Percentiles rank a stretch among this genome's conserved stretches.
Conservation (phyloP, 2,329 filamentous ascomycete genomes). For the Alternaria brassicicola region DNA sequence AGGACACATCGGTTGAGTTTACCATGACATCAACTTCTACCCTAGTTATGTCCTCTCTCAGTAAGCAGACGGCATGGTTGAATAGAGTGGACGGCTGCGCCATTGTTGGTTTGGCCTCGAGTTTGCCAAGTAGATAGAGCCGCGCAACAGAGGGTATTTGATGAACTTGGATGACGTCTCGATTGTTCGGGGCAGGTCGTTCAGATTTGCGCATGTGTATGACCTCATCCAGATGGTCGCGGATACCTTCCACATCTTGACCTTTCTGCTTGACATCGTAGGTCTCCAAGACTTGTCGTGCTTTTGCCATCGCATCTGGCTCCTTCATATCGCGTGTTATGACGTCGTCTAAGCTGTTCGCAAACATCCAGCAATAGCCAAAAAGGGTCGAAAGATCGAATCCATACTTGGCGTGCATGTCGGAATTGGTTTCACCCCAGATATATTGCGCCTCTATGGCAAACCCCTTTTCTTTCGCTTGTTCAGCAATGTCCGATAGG, state of each 20-base stretch:
- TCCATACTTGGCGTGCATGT: conserved; percentile 25
- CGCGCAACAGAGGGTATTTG: conserved; percentile 36
- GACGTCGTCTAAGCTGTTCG: conserved; percentile 25
- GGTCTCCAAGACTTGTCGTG: conserved; percentile 26
- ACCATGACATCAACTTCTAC: conserved; percentile 43
- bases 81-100: conserved; percentile 28
- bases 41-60: conserved; percentile 43
- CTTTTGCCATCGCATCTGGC: conserved; percentile 21
- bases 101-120: conserved; percentile 33
- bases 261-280: conserved; percentile 29
- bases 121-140: conserved; percentile 34
- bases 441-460: conserved; percentile 12
- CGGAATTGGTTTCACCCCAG: conserved; percentile 36
- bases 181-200: conserved; percentile 8
- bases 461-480: conserved; percentile 21
- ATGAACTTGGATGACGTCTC: conserved; percentile 28
- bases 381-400: conserved; percentile 26
- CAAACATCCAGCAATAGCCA: conserved; percentile 32
- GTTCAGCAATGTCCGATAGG: conserved; percentile 30
- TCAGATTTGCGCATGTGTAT: conserved; percentile 35
- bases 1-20: conserved; percentile 37
- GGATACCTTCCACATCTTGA: conserved; percentile 18
- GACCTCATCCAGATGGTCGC: conserved; percentile 32
- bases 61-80: conserved; percentile 38
- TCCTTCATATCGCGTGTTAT: conserved; percentile 19